Evolutionary conservation across 306 rosid species (phyloP).

Genomic region (Vachellia pachyceras): DNA sequence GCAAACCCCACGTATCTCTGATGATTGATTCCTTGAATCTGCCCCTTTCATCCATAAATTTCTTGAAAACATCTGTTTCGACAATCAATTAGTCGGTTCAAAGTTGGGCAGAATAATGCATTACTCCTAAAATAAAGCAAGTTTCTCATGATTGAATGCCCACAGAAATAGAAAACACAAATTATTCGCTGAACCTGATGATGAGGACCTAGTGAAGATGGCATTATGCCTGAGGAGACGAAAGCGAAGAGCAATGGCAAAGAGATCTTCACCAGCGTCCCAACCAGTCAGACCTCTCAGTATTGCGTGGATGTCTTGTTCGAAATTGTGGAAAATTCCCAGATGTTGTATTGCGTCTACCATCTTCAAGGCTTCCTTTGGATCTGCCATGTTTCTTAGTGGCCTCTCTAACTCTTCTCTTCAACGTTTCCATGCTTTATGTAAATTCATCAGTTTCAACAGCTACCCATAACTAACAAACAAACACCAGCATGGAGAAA

Average conservation of each 20-base stretch:
- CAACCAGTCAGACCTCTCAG: slow-evolving; percentile 14
- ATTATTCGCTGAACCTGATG: too few species aligned
- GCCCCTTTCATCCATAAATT: slow-evolving; percentile 39
- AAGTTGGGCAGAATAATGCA: too few species aligned
- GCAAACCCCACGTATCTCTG: slow-evolving; percentile 45
- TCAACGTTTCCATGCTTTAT: slow-evolving; percentile 19
- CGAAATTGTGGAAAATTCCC: slow-evolving; percentile 44
- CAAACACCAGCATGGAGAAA: neutral
- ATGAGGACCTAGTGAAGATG: too few species aligned
- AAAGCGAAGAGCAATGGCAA: slow-evolving; percentile 46
- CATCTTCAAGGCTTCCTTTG: slow-evolving; percentile 35
- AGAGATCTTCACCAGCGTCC: slow-evolving; percentile 38
- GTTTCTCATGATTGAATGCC: too few species aligned
- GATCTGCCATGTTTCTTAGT: slow-evolving; percentile 25
- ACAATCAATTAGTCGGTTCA: too few species aligned
- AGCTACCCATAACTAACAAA: slow-evolving; percentile 8
- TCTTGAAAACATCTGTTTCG: slow-evolving; percentile 27
- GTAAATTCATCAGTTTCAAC: neutral
- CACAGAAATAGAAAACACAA: too few species aligned
- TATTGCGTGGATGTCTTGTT: slow-evolving; percentile 34
- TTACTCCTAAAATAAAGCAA: too few species aligned
- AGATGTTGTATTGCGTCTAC: slow-evolving; percentile 48
- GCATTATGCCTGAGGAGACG: slow-evolving; percentile 43
- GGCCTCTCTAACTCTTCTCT: slow-evolving; percentile 16
- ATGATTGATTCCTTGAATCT: slow-evolving; percentile 43